A percentile compares a stretch with the other conserved stretches of the same genome.
phyloP scores from a whole-genome alignment of 345 rosid genomes.

The Lepidium didymum region DNA sequence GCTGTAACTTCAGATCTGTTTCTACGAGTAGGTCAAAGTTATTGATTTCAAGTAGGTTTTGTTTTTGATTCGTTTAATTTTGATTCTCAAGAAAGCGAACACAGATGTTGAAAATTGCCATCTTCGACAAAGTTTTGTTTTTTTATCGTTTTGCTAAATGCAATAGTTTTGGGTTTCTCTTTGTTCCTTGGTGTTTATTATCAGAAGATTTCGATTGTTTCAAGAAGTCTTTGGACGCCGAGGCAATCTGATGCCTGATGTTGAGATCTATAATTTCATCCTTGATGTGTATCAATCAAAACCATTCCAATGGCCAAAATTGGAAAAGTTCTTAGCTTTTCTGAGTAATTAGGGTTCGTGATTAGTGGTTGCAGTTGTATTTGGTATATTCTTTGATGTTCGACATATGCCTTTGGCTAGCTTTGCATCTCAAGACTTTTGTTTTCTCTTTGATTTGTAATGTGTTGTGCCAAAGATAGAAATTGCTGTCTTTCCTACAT shows the following conservation, averaged over 20 bases:
- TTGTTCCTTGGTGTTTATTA: not conserved
- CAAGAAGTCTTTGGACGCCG: not conserved
- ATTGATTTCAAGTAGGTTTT: not conserved
- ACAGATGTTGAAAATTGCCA: not conserved
- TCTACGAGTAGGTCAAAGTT: not conserved
- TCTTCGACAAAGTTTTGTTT: not conserved
- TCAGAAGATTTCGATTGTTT: slow-evolving; percentile 1
- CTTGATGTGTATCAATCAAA: not conserved
- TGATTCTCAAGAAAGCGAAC: not conserved
- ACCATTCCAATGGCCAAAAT: not conserved
- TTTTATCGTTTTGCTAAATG: not conserved
- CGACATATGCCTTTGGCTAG: not conserved
- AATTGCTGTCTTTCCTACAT: not conserved
- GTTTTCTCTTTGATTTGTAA: not conserved
- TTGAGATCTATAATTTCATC: not conserved
- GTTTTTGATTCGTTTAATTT: not conserved
- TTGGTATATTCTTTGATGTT: not conserved
- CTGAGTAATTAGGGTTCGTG: not conserved
- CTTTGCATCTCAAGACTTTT: not conserved
- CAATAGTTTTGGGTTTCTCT: not conserved
- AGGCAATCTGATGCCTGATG: slow-evolving; percentile 1
- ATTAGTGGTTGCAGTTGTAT: not conserved
- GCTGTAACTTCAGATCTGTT: slow-evolving; percentile 16
- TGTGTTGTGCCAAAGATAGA: not conserved
- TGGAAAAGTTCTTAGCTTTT: not conserved